Conservation (phyloP, 768 basidiomycete genomes). For the Tricholoma sp. region DNA sequence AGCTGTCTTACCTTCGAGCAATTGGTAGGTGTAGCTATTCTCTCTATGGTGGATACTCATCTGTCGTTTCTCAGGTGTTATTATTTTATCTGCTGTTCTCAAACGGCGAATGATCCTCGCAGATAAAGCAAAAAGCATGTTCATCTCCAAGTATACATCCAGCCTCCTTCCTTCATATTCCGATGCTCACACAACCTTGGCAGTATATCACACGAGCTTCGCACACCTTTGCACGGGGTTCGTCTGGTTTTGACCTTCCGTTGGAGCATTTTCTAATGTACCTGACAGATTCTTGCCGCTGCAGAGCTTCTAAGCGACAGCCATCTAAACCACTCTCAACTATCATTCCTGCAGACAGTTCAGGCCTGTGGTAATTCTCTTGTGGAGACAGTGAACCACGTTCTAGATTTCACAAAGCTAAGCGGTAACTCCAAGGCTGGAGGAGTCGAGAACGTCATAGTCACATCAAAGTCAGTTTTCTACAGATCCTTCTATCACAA, state of each 20-base stretch:
- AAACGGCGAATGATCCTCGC: conserved; percentile 92
- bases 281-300: conserved; percentile 72
- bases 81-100: conserved; percentile 88
- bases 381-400: conserved; percentile 95
- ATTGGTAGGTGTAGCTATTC: conserved; percentile 48
- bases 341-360: conserved; percentile 86
- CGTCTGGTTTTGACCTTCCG: conserved; percentile 14
- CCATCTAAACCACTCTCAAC: conserved; percentile 72
- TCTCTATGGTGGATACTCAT: conserved; percentile 2
- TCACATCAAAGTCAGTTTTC: conserved; percentile 51
- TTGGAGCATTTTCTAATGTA: conserved; percentile 4
- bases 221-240: conserved; percentile 89
- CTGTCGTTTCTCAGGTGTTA: conserved; percentile 51
- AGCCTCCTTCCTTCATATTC: neutral
- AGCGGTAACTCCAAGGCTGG: conserved; percentile 81
- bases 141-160: conserved; percentile 77
- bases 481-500: neutral
- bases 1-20: conserved; percentile 86
- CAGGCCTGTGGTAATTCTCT: conserved; percentile 94
- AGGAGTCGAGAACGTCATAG: conserved; percentile 72
- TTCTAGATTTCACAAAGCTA: conserved; percentile 92
- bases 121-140: conserved; percentile 89
- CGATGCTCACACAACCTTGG: neutral
- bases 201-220: conserved; percentile 87
- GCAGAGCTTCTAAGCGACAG: conserved; percentile 90